Percentiles rank a stretch among this genome's conserved stretches.
These are phyloP conservation scores for Lentinula lateritia DNA, from an alignment of 768 basidiomycete species.

Conservation along the genomic window DNA sequence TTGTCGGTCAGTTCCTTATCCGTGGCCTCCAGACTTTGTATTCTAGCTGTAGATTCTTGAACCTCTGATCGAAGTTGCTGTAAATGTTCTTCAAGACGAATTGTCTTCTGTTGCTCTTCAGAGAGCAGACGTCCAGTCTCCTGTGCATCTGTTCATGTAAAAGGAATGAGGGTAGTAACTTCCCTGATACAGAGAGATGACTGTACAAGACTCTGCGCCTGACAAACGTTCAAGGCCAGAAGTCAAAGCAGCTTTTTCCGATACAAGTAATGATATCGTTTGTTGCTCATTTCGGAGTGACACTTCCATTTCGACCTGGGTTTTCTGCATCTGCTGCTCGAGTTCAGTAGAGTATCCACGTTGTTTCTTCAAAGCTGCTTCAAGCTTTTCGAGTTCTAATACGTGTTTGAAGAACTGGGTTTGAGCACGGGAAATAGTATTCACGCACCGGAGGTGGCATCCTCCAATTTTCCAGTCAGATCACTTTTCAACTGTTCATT, in stretches of 20 bases:
- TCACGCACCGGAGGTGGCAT: not conserved
- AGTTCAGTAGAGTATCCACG: slow-evolving; percentile 22
- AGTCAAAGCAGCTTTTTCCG: slow-evolving; percentile 60
- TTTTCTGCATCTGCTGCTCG: slow-evolving; percentile 23
- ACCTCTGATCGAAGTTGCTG: slow-evolving; percentile 36
- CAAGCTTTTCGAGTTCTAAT: slow-evolving; percentile 6
- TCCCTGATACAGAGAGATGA: not conserved
- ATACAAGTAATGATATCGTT: slow-evolving; percentile 72
- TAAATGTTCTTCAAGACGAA: slow-evolving; percentile 35
- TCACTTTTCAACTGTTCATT: not conserved
- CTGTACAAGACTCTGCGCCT: slow-evolving; percentile 55
- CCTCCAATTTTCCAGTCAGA: not conserved
- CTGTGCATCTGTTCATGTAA: slow-evolving; percentile 33
- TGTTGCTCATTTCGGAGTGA: slow-evolving; percentile 55
- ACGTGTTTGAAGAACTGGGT: not conserved
- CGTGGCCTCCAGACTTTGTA: slow-evolving; percentile 37
- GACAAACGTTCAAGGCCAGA: slow-evolving; percentile 55
- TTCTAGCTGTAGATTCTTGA: slow-evolving; percentile 27
- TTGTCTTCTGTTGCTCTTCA: slow-evolving; percentile 34
- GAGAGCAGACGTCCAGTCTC: slow-evolving; percentile 35
- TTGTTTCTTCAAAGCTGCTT: slow-evolving; percentile 25
- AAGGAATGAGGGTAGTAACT: not conserved
- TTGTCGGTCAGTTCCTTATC: slow-evolving; percentile 52
- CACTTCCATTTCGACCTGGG: slow-evolving; percentile 27
- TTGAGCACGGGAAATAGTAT: not conserved